These are phyloP conservation scores for Solanum etuberosum DNA, from an alignment of 257 asterid genomes.

Conservation along the genomic window DNA sequence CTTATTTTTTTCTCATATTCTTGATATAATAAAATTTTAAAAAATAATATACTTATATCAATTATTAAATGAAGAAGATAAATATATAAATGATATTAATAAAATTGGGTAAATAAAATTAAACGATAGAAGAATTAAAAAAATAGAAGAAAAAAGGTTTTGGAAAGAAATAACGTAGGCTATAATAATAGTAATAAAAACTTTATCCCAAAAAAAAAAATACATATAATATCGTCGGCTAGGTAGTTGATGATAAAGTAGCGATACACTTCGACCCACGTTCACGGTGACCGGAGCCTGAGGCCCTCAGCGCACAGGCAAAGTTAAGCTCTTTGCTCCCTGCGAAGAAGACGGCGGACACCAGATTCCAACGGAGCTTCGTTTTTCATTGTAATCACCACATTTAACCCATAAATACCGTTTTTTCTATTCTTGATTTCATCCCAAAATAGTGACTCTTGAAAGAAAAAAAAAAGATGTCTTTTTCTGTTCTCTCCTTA, in stretches of 20 bases:
- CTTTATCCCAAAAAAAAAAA: not conserved
- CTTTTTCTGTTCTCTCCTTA: constrained; percentile 35
- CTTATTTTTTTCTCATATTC: too few species aligned
- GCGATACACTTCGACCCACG: not conserved
- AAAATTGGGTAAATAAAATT: too few species aligned
- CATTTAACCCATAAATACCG: not conserved
- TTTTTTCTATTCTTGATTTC: not conserved
- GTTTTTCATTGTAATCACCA: not conserved
- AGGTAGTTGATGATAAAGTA: not conserved
- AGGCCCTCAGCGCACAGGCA: not conserved
- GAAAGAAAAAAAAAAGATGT: constrained; percentile 5
- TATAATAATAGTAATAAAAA: too few species aligned
- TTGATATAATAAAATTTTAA: too few species aligned
- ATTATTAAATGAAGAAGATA: too few species aligned
- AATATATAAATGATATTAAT: too few species aligned
- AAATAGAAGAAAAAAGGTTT: not conserved
- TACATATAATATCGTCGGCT: not conserved
- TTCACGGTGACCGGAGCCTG: not conserved
- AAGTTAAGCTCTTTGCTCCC: not conserved
- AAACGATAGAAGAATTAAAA: too few species aligned
- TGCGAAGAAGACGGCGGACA: not conserved
- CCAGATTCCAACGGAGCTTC: not conserved
- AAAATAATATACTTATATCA: too few species aligned
- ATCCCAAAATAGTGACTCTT: not conserved
- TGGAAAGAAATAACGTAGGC: not conserved